A percentile compares a stretch with the other conserved stretches of the same genome.
Conservation (phyloP, 1,284 basidiomycete species). For the Sphagnurus paluster region DNA sequence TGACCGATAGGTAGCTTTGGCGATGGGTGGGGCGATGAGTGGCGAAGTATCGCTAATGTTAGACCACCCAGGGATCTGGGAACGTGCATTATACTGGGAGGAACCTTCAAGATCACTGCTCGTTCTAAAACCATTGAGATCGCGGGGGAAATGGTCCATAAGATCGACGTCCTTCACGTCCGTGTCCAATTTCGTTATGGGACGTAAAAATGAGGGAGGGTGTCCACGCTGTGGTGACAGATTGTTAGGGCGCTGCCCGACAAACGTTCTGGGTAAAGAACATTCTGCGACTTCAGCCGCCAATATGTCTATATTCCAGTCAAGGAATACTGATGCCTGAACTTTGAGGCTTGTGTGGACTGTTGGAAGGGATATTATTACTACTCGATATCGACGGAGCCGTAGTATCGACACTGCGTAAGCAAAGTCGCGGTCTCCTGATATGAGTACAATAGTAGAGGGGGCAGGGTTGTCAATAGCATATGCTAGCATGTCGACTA, state of each 20-base stretch:
- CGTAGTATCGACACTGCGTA: constrained; percentile 56
- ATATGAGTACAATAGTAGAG: constrained; percentile 53
- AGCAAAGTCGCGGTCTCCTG: constrained; percentile 60
- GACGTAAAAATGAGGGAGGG: too few relatives aligned
- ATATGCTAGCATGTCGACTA: constrained; percentile 62
- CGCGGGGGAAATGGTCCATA: constrained; percentile 14
- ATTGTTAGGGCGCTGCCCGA: too few relatives aligned
- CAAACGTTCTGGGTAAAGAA: too few relatives aligned
- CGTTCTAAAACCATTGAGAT: background rate
- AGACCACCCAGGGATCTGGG: too few relatives aligned
- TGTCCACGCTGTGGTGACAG: too few relatives aligned
- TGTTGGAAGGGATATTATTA: constrained; percentile 46
- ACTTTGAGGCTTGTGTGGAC: constrained; percentile 48
- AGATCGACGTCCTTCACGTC: constrained; percentile 15
- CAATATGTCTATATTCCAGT: constrained; percentile 46
- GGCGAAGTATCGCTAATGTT: too few relatives aligned
- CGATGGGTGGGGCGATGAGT: too few relatives aligned
- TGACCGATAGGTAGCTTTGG: constrained; percentile 11
- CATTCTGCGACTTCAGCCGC: constrained; percentile 9
- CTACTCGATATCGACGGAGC: constrained; percentile 47
- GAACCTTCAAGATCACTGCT: background rate
- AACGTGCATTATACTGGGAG: too few relatives aligned
- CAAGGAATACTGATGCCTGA: constrained; percentile 54
- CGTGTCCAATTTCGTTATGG: too few relatives aligned
- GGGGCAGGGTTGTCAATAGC: constrained; percentile 56